Evolutionary conservation across 495 filamentous ascomycete species (phyloP).

Genomic region (Penicillium atrosanguineum): DNA sequence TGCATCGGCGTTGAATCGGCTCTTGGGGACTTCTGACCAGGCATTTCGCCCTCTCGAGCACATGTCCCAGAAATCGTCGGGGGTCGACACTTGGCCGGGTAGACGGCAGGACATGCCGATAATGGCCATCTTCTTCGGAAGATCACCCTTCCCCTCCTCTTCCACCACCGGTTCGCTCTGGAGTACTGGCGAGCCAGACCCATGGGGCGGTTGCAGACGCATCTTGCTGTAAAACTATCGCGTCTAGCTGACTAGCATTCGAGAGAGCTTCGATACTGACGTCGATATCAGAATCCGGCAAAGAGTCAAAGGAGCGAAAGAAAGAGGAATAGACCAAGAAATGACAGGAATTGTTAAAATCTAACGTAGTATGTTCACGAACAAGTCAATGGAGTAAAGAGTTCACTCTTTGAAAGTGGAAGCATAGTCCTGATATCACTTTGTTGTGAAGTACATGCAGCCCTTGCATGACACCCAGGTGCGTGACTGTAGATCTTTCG

Average conservation of each 20-base stretch:
- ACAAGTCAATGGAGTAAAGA: background rate
- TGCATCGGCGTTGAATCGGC: constrained; percentile 45
- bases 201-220: constrained; percentile 21
- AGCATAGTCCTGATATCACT: background rate
- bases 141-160: constrained; percentile 4
- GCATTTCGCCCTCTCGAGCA: constrained; percentile 27
- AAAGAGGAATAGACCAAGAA: background rate
- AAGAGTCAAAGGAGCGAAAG: constrained; percentile 4
- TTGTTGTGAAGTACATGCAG: constrained; percentile 6
- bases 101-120: constrained; percentile 50
- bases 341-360: constrained; percentile 2
- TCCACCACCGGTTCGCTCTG: background rate
- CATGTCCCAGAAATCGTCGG: constrained; percentile 58
- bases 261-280: constrained; percentile 13
- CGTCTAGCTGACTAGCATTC: constrained; percentile 7
- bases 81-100: constrained; percentile 49
- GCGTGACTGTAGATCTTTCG: constrained; percentile 9
- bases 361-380: constrained; percentile 11
- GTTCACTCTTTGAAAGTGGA: background rate
- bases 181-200: constrained; percentile 15
- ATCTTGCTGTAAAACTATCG: constrained; percentile 7
- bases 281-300: constrained; percentile 3
- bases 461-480: constrained; percentile 15
- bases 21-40: constrained; percentile 24
- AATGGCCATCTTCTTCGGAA: constrained; percentile 38